Evolutionary conservation across 148 eudicot species (phyloP).

Genomic region (Cornus suecica): DNA sequence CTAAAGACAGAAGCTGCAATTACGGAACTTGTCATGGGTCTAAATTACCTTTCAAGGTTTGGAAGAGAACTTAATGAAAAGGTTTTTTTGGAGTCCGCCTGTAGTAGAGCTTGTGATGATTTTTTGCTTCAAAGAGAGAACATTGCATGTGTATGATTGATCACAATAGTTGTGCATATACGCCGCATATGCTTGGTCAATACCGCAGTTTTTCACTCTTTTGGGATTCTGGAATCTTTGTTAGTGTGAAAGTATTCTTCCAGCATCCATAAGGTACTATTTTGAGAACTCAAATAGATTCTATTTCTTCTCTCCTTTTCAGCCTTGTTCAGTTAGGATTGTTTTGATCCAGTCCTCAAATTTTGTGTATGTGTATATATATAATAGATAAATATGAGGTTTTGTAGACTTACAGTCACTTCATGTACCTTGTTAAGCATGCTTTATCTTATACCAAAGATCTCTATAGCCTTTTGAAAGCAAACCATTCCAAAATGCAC

Average conservation of each 20-base stretch:
- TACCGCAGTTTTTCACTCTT: background rate
- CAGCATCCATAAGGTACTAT: background rate
- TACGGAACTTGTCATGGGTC: slow-evolving; percentile 73
- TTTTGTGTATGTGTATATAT: background rate
- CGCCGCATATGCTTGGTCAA: slow-evolving; percentile 2
- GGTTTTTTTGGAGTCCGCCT: slow-evolving; percentile 28
- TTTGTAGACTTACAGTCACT: slow-evolving; percentile 1
- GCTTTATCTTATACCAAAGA: background rate
- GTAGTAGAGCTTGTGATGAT: slow-evolving; percentile 25
- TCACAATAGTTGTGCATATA: background rate
- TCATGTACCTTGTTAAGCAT: slow-evolving; percentile 19
- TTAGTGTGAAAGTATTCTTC: background rate
- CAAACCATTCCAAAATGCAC: too few relatives aligned
- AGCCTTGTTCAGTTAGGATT: slow-evolving; percentile 4
- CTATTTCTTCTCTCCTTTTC: background rate
- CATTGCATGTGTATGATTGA: slow-evolving; percentile 33
- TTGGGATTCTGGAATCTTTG: background rate
- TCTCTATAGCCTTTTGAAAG: background rate
- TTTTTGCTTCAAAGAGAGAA: slow-evolving; percentile 10
- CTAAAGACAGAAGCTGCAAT: slow-evolving; percentile 73
- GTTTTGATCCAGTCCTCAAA: background rate
- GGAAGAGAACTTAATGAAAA: slow-evolving; percentile 46
- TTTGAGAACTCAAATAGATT: background rate
- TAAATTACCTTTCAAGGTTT: slow-evolving; percentile 64
- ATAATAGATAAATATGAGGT: background rate